These are phyloP conservation scores for Hsuehochloa calcarea DNA, from an alignment of 176 grass and related monocot genomes.

Conservation along the genomic window DNA sequence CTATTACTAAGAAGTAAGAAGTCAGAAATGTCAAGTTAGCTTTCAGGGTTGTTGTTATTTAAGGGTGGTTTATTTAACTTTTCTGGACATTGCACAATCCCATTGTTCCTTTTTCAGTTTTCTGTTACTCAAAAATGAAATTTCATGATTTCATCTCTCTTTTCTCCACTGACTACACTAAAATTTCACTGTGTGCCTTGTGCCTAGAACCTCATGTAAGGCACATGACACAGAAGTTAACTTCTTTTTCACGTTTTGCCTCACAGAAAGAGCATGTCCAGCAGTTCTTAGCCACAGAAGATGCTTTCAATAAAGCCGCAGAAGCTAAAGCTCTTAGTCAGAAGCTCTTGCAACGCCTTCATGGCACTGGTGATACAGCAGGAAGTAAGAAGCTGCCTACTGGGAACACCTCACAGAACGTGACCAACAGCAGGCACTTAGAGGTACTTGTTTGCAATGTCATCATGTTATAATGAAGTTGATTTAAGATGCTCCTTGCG, in stretches of 20 bases:
- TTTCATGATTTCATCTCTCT: slow-evolving; percentile 6
- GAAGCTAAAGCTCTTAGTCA: slow-evolving; percentile 91
- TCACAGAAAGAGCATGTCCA: slow-evolving; percentile 99
- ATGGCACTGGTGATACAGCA: slow-evolving; percentile 58
- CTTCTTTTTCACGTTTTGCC: slow-evolving; percentile 36
- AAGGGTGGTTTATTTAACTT: not conserved
- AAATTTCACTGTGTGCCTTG: not conserved
- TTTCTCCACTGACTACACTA: not conserved
- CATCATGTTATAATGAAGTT: not conserved
- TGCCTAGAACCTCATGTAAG: not conserved
- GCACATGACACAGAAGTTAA: slow-evolving; percentile 35
- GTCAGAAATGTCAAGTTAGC: not conserved
- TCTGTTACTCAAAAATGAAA: not conserved
- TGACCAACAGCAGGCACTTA: slow-evolving; percentile 68
- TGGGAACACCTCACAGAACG: slow-evolving; percentile 64
- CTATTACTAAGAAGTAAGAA: slow-evolving; percentile 23
- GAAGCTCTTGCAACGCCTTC: slow-evolving; percentile 85
- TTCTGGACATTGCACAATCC: slow-evolving; percentile 2
- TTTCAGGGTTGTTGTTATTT: slow-evolving; percentile 14
- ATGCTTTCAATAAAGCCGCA: slow-evolving; percentile 98
- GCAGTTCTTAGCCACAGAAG: slow-evolving; percentile 97
- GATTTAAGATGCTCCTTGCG: not conserved
- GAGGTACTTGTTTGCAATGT: slow-evolving; percentile 60
- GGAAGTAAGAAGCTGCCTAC: slow-evolving; percentile 57
- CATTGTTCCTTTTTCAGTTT: not conserved